These are phyloP conservation scores for Hortiboletus flavorubellus DNA, from an alignment of 768 basidiomycete species.

Conservation along the genomic window DNA sequence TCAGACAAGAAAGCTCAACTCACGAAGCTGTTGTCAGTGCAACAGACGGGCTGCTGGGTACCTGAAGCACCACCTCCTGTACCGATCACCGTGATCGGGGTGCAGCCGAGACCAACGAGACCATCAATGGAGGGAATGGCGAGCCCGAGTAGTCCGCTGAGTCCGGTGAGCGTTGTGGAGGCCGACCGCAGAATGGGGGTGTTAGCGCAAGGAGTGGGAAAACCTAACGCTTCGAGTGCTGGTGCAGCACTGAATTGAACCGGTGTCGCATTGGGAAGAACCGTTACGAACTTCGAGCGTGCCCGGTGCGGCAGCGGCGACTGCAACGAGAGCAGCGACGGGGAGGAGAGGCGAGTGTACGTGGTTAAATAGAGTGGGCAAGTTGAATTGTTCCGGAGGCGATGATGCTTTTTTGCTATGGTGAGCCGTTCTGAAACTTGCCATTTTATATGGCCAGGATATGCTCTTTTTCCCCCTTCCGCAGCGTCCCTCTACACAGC, in stretches of 20 bases:
- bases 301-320: conserved; percentile 7
- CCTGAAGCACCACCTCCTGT: conserved; percentile 3
- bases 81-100: background rate
- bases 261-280: conserved; percentile 9
- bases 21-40: conserved; percentile 4
- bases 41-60: conserved; percentile 16
- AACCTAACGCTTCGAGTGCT: background rate
- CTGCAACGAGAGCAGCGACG: conserved; percentile 6
- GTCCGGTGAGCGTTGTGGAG: background rate
- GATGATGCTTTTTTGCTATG: background rate
- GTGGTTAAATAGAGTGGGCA: background rate
- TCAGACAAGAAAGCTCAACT: background rate
- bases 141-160: conserved; percentile 1
- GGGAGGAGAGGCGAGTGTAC: conserved; percentile 8
- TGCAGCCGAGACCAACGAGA: conserved; percentile 8
- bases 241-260: conserved; percentile 11
- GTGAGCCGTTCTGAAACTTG: background rate
- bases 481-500: background rate
- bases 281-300: background rate
- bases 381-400: background rate
- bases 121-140: background rate
- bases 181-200: background rate
- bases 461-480: background rate
- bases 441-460: conserved; percentile 5
- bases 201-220: background rate